These are phyloP conservation scores for Myxozyma vanderwaltii DNA, from an alignment of 805 yeast species.

Conservation along the genomic window DNA sequence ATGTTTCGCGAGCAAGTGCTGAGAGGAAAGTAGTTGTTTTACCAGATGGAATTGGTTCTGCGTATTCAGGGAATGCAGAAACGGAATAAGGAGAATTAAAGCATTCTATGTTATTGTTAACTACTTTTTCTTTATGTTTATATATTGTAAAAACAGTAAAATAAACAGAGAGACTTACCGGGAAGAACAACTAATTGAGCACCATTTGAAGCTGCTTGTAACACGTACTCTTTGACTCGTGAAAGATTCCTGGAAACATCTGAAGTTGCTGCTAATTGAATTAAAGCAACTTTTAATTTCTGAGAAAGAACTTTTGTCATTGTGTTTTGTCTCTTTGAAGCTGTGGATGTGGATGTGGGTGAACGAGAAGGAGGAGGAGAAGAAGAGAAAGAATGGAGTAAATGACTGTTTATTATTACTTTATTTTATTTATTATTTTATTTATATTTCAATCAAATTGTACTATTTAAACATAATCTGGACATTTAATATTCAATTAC, in stretches of 20 bases:
- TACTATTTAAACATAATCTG: no score
- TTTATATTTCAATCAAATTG: no score
- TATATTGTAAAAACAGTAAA: not conserved
- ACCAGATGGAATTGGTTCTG: slow-evolving; percentile 82
- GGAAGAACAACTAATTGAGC: slow-evolving; percentile 83
- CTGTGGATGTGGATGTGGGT: no score
- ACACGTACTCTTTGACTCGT: slow-evolving; percentile 64
- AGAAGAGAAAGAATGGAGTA: no score
- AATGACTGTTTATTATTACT: no score
- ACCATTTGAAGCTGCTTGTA: slow-evolving; percentile 64
- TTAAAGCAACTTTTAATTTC: slow-evolving; percentile 57
- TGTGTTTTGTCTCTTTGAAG: no score
- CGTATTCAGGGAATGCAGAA: slow-evolving; percentile 79
- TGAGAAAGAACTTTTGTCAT: slow-evolving; percentile 2
- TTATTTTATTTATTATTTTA: no score
- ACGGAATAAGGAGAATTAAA: slow-evolving; percentile 95
- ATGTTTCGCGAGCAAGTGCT: slow-evolving; percentile 62
- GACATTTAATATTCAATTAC: no score
- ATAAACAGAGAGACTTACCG: slow-evolving; percentile 17
- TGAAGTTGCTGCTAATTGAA: slow-evolving; percentile 80
- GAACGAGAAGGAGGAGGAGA: no score
- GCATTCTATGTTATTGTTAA: slow-evolving; percentile 62
- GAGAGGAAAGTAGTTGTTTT: slow-evolving; percentile 62
- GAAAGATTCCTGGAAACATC: slow-evolving; percentile 77
- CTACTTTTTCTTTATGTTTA: not conserved